Conservation (phyloP, 495 filamentous ascomycete species). For the Penicilliopsis zonata region DNA sequence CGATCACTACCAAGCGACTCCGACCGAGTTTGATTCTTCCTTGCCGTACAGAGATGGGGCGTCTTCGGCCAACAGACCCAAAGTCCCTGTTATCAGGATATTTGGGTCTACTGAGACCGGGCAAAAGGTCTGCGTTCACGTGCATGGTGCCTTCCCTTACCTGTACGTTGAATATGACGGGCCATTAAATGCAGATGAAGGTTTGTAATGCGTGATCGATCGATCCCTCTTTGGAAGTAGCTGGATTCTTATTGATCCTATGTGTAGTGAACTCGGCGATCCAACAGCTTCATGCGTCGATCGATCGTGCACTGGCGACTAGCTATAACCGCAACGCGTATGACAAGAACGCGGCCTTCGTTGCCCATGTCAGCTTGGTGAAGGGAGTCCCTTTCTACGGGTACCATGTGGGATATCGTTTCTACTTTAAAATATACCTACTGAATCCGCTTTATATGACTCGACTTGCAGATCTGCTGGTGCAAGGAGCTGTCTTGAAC, state of each 20-base stretch:
- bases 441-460: conserved; percentile 74
- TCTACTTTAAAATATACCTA: conserved; percentile 90
- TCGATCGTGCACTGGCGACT: conserved; percentile 73
- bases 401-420: conserved; percentile 81
- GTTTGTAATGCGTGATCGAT: conserved; percentile 27
- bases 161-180: conserved; percentile 81
- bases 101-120: conserved; percentile 93
- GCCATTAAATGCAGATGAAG: conserved; percentile 48
- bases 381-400: conserved; percentile 96
- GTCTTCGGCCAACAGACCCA: conserved; percentile 45
- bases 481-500: conserved; percentile 77
- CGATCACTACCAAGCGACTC: conserved; percentile 75
- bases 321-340: conserved; percentile 67
- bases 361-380: conserved; percentile 80
- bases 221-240: conserved; percentile 4
- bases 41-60: conserved; percentile 45
- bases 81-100: conserved; percentile 76
- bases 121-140: conserved; percentile 91
- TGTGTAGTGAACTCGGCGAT: conserved; percentile 56
- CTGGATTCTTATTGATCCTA: no score
- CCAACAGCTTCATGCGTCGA: conserved; percentile 58
- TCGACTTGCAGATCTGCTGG: conserved; percentile 70
- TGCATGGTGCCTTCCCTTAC: conserved; percentile 93
- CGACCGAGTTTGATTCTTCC: conserved; percentile 71
- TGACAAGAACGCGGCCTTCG: conserved; percentile 56